phyloP scores from a whole-genome alignment of 2,329 filamentous ascomycete species.

The Exutisphaerella laricina region DNA sequence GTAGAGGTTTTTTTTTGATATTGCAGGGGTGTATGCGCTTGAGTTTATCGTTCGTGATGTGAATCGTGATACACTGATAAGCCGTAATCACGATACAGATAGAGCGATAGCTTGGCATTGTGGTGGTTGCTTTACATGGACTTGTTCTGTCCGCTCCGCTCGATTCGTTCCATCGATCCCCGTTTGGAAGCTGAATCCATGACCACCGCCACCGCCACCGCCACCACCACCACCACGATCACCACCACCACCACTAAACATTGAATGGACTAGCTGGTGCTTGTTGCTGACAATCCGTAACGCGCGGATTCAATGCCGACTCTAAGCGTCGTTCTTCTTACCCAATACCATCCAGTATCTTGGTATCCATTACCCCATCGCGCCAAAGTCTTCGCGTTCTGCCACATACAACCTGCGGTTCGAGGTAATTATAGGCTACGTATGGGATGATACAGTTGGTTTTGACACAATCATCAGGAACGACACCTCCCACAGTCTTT shows the following conservation, averaged over 20 bases:
- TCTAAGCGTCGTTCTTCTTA: neutral
- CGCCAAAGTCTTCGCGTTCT: neutral
- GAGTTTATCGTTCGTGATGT: too few species aligned
- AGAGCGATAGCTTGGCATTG: too few species aligned
- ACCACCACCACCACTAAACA: neutral
- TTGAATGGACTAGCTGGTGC: neutral
- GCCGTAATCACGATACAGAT: too few species aligned
- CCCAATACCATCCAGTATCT: neutral
- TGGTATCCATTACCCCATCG: conserved; percentile 6
- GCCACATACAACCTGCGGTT: neutral
- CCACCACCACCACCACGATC: neutral
- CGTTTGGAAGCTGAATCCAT: neutral
- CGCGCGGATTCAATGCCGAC: neutral
- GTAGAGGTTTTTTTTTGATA: too few species aligned
- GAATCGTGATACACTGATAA: too few species aligned
- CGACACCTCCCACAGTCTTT: too few species aligned
- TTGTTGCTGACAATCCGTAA: neutral
- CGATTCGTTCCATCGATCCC: neutral
- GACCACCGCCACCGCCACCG: too few species aligned
- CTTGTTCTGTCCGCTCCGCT: neutral
- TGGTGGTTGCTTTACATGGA: too few species aligned
- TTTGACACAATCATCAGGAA: neutral
- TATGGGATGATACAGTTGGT: conserved; percentile 2
- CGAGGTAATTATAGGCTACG: conserved; percentile 4
- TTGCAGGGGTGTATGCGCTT: too few species aligned